A percentile compares a stretch with the other conserved stretches of the same genome.
These are phyloP conservation scores for Monilinia polystroma DNA, from an alignment of 2,329 filamentous ascomycete species.

Conservation along the genomic window DNA sequence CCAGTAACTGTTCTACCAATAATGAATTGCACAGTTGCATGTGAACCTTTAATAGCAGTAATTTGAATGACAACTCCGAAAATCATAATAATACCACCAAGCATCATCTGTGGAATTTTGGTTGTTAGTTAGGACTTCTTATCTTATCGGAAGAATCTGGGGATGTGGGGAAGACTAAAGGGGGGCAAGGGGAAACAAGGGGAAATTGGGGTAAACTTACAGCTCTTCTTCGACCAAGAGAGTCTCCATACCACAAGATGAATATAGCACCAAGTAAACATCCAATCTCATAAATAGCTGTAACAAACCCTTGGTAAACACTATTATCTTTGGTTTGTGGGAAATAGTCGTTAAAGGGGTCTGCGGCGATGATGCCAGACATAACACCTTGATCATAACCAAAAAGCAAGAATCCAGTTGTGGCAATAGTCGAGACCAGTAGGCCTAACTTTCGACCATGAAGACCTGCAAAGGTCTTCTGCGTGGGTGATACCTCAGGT, in stretches of 20 bases:
- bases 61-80: constrained; percentile 52
- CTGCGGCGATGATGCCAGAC: constrained; percentile 67
- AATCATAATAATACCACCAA: constrained; percentile 58
- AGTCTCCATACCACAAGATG: constrained; percentile 52
- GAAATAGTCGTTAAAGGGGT: constrained; percentile 83
- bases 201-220: constrained; percentile 44
- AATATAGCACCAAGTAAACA: constrained; percentile 54
- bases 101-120: constrained; percentile 46
- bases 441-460: constrained; percentile 65
- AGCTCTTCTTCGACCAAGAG: constrained; percentile 55
- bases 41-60: constrained; percentile 39
- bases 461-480: constrained; percentile 54
- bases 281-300: constrained; percentile 56
- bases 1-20: constrained; percentile 51
- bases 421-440: constrained; percentile 68
- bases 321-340: constrained; percentile 54
- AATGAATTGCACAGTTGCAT: constrained; percentile 55
- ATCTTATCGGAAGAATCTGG: constrained; percentile 45
- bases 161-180: background rate
- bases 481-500: constrained; percentile 12
- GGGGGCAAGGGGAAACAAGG: background rate
- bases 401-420: constrained; percentile 80
- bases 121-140: constrained; percentile 32
- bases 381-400: constrained; percentile 89
- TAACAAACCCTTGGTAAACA: constrained; percentile 49